Evolutionary conservation across 1,284 basidiomycete genomes (phyloP), one percentile per base, ranked within the genome.

Genomic region (Takashimella tepidaria): DNA sequence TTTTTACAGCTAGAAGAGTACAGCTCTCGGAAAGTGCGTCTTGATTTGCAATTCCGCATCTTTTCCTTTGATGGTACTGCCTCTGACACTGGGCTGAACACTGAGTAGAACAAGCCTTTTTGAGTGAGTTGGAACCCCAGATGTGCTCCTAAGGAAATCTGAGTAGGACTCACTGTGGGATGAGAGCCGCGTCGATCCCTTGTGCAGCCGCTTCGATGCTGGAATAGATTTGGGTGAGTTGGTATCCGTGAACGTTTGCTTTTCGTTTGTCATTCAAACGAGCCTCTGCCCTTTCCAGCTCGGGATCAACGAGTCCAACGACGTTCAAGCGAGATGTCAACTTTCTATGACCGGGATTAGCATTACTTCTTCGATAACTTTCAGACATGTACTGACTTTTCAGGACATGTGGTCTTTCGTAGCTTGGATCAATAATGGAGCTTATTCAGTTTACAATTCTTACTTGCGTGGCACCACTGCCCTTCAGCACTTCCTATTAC

Each of bases 21-120:
- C 23, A n/a, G 20, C 21, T n/a, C 19, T 3, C 8, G 20, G 20
- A 19, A 48, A 48, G 23, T 24, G 12, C 6, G 22, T 16, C 16
- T 48, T 24, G 26, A 48, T 27, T 27, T 48, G 26, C 12, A 48
- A 19, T 23, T 48, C 47, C 25, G 26, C 47, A 19, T 48, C 47
- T 5, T 27, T 24, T 11, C 47, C 47, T 1, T 20, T 23, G 5
- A n/a, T 19, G 22, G n/a, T 16, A 19, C 26, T 40, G 4, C 47
- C 47, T 11, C 47, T 4, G 8, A 31, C n/a, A 23, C 19, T 44
- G 6, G 42, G 42, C 26, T 48, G 47, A 20, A 48, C 31, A 5
- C 47, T 27, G n/a, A 44, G 19, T 19, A 50, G n/a, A 13, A 23
- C 22, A 25, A 45, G 44, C 21, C 44, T 45, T 21, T 2, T 16